Evolutionary conservation across 768 basidiomycete genomes (phyloP), one percentile per base, ranked within the genome.

Genomic region (Lactarius akahatsu): DNA sequence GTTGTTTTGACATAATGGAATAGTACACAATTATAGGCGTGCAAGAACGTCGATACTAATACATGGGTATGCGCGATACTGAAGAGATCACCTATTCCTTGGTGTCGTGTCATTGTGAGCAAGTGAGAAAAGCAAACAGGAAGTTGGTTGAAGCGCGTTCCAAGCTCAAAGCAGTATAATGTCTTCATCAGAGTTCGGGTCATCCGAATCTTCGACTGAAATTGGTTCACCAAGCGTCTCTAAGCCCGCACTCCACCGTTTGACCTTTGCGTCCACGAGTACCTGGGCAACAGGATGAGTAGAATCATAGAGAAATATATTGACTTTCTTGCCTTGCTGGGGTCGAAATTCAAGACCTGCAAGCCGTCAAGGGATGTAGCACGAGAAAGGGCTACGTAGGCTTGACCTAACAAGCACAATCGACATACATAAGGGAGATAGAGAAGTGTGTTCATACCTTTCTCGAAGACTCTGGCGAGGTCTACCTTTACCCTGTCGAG

Each of bases 401-500:
- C 91, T 80, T 94, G 92, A 38, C 92, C 91, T 93, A 65, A 52
- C 7, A 38, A 32, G 13, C 30, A 55, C 18, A 15, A 45, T 52
- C 50, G 56, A 23, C 20, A 38, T 11, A 38, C 26, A 20, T 23
- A 34, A 30, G n/a, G 38, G 60, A 43, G 45, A 16, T 40, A 65
- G 30, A 11, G 50, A 26, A 23, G 11, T 32, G 50, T 20, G n/a
- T 2, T 68, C 80, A 28, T 59, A 86, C 91, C 93, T 77, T 92
- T 94, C 77, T 94, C 97, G 73, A 99, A 99, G 5, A 98, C 91
- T 74, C 87, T 90, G 36, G 87, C 87, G 41, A 99, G 81, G 73
- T 98, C 96, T 54, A 98, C 96, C 74, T 91, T 96, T 71, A 98
- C 96, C 56, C 94, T 86, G 30, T 95, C 91, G 11, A 99, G 81